Evolutionary conservation across 1,284 basidiomycete species (phyloP).

Genomic region (Apiotrichum montevideense): DNA sequence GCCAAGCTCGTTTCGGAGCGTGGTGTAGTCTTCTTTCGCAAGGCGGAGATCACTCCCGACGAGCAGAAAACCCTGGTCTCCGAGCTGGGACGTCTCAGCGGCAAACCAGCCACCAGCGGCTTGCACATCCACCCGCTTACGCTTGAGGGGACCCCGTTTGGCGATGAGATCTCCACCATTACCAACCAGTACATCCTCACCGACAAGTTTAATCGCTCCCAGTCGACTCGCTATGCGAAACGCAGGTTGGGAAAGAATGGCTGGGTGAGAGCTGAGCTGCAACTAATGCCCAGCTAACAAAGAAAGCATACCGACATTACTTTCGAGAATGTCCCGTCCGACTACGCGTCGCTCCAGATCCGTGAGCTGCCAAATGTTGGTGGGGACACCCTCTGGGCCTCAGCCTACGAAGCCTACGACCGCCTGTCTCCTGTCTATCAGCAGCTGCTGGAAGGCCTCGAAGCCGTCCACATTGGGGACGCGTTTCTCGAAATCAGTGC

Average conservation of each 20-base stretch:
- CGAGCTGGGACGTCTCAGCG: conserved; percentile 55
- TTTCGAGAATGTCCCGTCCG: conserved; percentile 60
- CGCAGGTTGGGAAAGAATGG: no score
- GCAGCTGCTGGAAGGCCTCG: conserved; percentile 56
- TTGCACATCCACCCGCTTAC: conserved; percentile 30
- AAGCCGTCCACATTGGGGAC: conserved; percentile 51
- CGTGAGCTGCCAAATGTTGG: conserved; percentile 54
- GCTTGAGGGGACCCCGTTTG: conserved; percentile 23
- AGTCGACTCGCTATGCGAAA: no score
- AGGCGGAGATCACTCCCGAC: conserved; percentile 52
- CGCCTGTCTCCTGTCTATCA: conserved; percentile 55
- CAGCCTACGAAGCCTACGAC: conserved; percentile 60
- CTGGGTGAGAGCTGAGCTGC: no score
- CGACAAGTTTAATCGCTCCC: conserved; percentile 14
- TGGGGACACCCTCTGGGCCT: conserved; percentile 50
- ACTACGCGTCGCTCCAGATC: conserved; percentile 58
- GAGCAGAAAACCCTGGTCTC: conserved; percentile 51
- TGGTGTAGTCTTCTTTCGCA: conserved; percentile 65
- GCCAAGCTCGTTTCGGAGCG: conserved; percentile 54
- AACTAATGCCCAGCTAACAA: conserved; percentile 20
- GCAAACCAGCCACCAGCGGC: conserved; percentile 50
- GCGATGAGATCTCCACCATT: conserved; percentile 54
- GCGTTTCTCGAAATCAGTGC: conserved; percentile 56
- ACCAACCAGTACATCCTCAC: conserved; percentile 57
- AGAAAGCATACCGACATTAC: conserved; percentile 56